Conservation (phyloP, 1,284 basidiomycete genomes). For the Ustilago hordei region DNA sequence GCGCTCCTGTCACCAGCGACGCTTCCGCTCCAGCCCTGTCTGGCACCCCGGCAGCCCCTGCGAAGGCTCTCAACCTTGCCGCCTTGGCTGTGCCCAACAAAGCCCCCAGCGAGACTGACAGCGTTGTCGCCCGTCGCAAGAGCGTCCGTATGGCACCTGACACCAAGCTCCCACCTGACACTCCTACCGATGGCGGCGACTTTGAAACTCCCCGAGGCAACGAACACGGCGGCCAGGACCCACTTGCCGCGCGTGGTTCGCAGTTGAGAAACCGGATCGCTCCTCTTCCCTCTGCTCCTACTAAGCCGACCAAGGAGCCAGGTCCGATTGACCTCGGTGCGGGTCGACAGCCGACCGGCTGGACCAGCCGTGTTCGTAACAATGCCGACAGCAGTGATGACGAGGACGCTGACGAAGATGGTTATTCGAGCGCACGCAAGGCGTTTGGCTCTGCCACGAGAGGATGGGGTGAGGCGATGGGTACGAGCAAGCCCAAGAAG, state of each 20-base stretch:
- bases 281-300: constrained; percentile 51
- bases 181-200: constrained; percentile 36
- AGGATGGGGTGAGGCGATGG: constrained; percentile 60
- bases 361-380: constrained; percentile 62
- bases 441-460: constrained; percentile 62
- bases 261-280: constrained; percentile 54
- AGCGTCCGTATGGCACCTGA: constrained; percentile 67
- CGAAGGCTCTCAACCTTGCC: constrained; percentile 15
- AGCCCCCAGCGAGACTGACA: constrained; percentile 43
- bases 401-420: constrained; percentile 53
- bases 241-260: constrained; percentile 34
- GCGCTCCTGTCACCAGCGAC: constrained; percentile 8
- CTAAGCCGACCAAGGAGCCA: constrained; percentile 38
- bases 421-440: constrained; percentile 59
- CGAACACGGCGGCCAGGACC: constrained; percentile 47
- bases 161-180: constrained; percentile 62
- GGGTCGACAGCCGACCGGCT: constrained; percentile 48
- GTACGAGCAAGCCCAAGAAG: constrained; percentile 44
- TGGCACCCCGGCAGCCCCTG: constrained; percentile 4
- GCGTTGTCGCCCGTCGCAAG: constrained; percentile 54
- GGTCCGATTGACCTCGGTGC: constrained; percentile 48
- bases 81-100: constrained; percentile 21
- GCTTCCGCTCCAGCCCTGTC: neutral
- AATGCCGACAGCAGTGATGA: constrained; percentile 58
- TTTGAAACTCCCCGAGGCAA: constrained; percentile 37